Evolutionary conservation across 2,329 filamentous ascomycete species (phyloP), one percentile per base, ranked within the genome.

Genomic region (Lecanicillium sp.): DNA sequence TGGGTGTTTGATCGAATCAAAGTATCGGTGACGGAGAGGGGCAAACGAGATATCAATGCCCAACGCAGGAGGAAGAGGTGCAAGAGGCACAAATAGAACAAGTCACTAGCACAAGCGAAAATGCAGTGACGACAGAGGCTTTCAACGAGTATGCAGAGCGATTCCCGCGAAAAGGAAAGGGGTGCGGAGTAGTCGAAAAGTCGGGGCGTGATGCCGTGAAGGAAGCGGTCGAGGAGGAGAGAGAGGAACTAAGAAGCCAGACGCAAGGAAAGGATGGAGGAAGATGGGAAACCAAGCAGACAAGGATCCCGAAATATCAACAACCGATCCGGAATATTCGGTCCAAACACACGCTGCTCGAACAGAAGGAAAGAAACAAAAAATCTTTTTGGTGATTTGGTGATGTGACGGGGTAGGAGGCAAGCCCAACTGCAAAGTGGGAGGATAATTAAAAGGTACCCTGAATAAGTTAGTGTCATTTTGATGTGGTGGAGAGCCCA

Each of bases 371-470:
- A 40, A 37, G 24, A 48, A 49, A 43, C 35, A 47, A 49, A 37
- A 19, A 48, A 29, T 41, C 24, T 36, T 30, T 26, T 29, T 19
- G 42, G 33, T 41, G 45, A 44, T 30, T 47, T 41, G 40, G 26
- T 32, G 29, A 53, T 39, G 42, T 47, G 49, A 51, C 35, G 23
- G 47, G 40, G 39, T 24, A 37, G 48, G 40, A 40, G 52, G 48
- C 36, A 51, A 48, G 52, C 51, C 44, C 53, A 51, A 49, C 41
- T 51, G 49, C 48, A 51, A 52, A 54, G 46, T 38, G 46, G 46
- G 44, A 46, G 46, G 38, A 44, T 45, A 38, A 45, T 45, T 36
- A 49, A 44, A 51, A 26, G 41, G 19, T 14, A 23, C 23, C 42
- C 42, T 33, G 48, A 50, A 50, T 33, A 27, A 41, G 48, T 20